Evolutionary conservation across 495 filamentous ascomycete genomes (phyloP), one percentile per base, ranked within the genome.

Genomic region (Lasiosphaeria miniovina): DNA sequence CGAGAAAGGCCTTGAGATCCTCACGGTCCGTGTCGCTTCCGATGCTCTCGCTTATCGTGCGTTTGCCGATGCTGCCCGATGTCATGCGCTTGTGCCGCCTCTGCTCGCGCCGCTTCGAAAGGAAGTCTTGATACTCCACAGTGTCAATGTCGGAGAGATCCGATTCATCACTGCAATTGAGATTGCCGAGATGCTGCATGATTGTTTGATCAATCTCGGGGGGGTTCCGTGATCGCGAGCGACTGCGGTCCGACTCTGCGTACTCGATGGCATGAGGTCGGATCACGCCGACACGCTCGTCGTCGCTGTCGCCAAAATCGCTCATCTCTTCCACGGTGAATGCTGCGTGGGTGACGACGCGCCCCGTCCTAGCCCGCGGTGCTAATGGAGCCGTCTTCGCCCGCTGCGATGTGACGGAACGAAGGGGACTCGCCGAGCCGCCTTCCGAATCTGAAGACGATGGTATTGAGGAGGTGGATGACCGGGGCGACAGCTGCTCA

Each of bases 11-110:
- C 58, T 75, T 63, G n/a, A 81, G 45, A 52, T 83, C 80, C 57
- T 82, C 80, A 40, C 67, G 73, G 62, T 83, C 80, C 6, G 79
- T 78, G 62, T 81, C 80, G 59, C 76, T 80, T 49, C 77, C 80
- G 50, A 78, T 78, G 61, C 78, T 78, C 67, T 82, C 77, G 67
- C 72, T 77, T 49, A 82, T 70, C 34, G 78, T 80, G 32, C 80
- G 71, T 71, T 83, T 83, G 69, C 79, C 77, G 33, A 82, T 74
- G 65, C 76, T 80, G 56, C 78, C 79, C 10, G 76, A 79, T 35
- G 71, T 80, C 74, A 82, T 80, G 12, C 80, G 71, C 63, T 71
- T 71, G 52, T 70, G 68, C 49, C 76, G 65, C 49, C 71, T 73
- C 57, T 75, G 73, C 35, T 74, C 71, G 12, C 77, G 75, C 34